phyloP scores from a whole-genome alignment of 768 basidiomycete species.

The Leccinum disarticulatum region DNA sequence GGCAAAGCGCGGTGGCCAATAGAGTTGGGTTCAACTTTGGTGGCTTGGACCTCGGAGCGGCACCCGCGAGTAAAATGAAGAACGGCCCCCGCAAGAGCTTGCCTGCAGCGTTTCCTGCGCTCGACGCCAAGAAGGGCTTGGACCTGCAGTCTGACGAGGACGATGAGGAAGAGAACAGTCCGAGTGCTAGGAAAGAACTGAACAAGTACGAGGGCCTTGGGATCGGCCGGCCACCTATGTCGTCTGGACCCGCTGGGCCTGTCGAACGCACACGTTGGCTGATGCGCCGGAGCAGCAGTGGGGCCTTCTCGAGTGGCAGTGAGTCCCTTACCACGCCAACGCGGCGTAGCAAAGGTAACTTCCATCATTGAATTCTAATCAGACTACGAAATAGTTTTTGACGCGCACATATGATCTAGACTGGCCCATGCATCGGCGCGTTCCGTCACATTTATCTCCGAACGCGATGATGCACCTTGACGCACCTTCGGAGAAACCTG shows the following conservation, averaged over 20 bases:
- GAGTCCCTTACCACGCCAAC: conserved; percentile 70
- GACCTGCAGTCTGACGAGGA: conserved; percentile 55
- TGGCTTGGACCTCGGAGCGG: conserved; percentile 37
- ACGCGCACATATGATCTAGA: conserved; percentile 35
- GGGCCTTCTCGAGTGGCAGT: conserved; percentile 76
- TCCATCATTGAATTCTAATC: conserved; percentile 43
- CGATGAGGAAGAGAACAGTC: conserved; percentile 62
- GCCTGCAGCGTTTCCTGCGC: conserved; percentile 66
- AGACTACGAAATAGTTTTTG: background rate
- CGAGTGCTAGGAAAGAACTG: conserved; percentile 50
- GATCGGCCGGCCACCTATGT: conserved; percentile 52
- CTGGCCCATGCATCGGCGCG: conserved; percentile 54
- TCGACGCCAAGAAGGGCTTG: conserved; percentile 31
- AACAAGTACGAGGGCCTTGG: conserved; percentile 65
- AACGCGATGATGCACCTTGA: conserved; percentile 39
- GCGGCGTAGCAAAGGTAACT: conserved; percentile 47
- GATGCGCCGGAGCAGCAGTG: conserved; percentile 77
- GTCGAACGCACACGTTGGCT: conserved; percentile 56
- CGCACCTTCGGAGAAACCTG: conserved; percentile 45
- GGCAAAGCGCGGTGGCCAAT: conserved; percentile 77
- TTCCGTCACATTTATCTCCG: conserved; percentile 49
- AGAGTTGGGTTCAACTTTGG: conserved; percentile 58
- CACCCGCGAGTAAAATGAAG: conserved; percentile 42
- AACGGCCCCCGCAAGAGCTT: conserved; percentile 67
- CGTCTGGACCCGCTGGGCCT: conserved; percentile 30